Conservation (phyloP, 208 protist species). For the Novymonas esmeraldas region DNA sequence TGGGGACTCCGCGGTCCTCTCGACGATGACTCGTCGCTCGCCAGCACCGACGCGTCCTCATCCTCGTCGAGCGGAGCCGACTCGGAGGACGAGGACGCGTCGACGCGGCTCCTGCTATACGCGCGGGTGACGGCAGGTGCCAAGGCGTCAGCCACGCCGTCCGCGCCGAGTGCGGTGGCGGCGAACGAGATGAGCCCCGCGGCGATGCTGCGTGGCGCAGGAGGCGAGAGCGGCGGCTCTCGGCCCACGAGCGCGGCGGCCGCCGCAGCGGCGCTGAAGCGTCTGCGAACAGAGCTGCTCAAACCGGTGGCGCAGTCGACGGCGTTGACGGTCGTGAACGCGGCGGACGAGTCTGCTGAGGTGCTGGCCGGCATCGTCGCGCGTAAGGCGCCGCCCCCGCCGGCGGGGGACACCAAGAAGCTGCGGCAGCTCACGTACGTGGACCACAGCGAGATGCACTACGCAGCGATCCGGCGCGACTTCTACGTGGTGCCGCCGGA, state of each 20-base stretch:
- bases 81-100: conserved; percentile 36
- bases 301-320: conserved; percentile 57
- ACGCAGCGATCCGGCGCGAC: conserved; percentile 69
- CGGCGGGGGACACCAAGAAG: conserved; percentile 61
- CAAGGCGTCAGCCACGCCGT: background rate
- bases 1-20: conserved; percentile 1
- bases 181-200: conserved; percentile 2
- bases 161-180: background rate
- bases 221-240: background rate
- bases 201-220: conserved; percentile 11
- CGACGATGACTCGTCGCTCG: conserved; percentile 4
- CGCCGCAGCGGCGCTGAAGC: conserved; percentile 36
- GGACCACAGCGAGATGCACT: conserved; percentile 65
- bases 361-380: conserved; percentile 42
- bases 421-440: conserved; percentile 77
- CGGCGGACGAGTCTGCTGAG: conserved; percentile 71
- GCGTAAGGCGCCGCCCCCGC: conserved; percentile 59
- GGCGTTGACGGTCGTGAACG: conserved; percentile 72
- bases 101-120: conserved; percentile 51
- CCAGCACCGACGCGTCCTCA: conserved; percentile 15
- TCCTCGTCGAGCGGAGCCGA: conserved; percentile 25
- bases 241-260: background rate
- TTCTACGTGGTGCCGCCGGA: conserved; percentile 87
- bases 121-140: conserved; percentile 41
- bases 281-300: conserved; percentile 53